A percentile compares a stretch with the other conserved stretches of the same genome.
Evolutionary conservation across 495 filamentous ascomycete genomes (phyloP).

Genomic region (Clavariopsis aquatica): DNA sequence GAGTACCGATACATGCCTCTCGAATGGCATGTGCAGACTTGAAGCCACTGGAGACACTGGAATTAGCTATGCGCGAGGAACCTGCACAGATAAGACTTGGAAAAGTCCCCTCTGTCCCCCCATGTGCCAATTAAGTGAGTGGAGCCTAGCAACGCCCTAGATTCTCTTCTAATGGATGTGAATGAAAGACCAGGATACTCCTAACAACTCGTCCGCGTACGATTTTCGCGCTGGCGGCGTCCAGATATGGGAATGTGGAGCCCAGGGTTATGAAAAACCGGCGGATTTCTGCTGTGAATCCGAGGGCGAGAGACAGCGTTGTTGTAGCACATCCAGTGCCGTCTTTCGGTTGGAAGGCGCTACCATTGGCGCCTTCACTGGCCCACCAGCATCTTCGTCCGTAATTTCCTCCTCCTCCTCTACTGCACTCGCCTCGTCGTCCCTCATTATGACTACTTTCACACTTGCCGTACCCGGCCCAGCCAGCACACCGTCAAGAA

Average conservation of each 20-base stretch:
- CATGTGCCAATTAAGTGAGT: slow-evolving; percentile 5
- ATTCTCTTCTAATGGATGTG: background rate
- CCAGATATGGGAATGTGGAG: slow-evolving; percentile 10
- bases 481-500: background rate
- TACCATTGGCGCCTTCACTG: slow-evolving; percentile 3
- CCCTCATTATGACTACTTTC: too few species aligned
- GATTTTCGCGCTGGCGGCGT: slow-evolving; percentile 3
- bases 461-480: background rate
- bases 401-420: background rate
- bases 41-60: slow-evolving; percentile 15
- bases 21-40: slow-evolving; percentile 9
- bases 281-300: slow-evolving; percentile 10
- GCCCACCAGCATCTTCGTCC: background rate
- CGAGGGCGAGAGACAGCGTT: background rate
- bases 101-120: background rate
- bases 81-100: slow-evolving; percentile 8
- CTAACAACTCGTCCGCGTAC: background rate
- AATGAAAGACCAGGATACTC: slow-evolving; percentile 5
- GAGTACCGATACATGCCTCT: background rate
- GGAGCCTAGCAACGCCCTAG: background rate
- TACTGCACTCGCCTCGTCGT: background rate
- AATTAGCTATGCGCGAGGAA: slow-evolving; percentile 3
- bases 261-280: slow-evolving; percentile 2
- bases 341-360: background rate
- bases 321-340: slow-evolving; percentile 2